Evolutionary conservation across 129 eudicot genomes (phyloP).

Genomic region (Erigeron canadensis): DNA sequence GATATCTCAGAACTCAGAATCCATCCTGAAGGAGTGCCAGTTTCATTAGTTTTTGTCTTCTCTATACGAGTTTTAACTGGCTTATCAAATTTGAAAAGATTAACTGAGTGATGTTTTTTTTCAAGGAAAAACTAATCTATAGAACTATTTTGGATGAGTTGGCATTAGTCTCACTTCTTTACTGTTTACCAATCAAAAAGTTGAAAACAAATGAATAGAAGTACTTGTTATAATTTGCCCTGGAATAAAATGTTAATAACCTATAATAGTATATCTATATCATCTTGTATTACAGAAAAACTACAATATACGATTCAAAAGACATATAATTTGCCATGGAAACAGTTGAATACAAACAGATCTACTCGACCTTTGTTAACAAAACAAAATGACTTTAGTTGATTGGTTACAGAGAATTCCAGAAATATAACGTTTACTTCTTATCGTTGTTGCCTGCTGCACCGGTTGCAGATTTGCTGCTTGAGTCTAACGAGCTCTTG

Average conservation of each 20-base stretch:
- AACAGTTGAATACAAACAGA: background rate
- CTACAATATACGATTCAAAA: background rate
- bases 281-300: background rate
- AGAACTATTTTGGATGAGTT: no score
- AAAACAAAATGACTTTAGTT: background rate
- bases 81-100: background rate
- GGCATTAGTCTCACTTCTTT: no score
- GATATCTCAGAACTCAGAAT: slow-evolving; percentile 2
- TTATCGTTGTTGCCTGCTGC: slow-evolving; percentile 19
- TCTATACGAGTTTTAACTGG: background rate
- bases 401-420: background rate
- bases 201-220: background rate
- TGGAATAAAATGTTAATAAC: background rate
- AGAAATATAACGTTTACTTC: slow-evolving; percentile 1
- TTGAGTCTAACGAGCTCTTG: slow-evolving; percentile 33
- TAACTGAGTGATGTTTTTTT: background rate
- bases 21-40: background rate
- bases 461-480: slow-evolving; percentile 22
- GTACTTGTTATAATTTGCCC: background rate
- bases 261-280: background rate
- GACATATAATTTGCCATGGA: background rate
- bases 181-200: background rate
- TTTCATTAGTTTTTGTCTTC: background rate
- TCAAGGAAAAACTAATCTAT: background rate
- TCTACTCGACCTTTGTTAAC: background rate